Conservation (phyloP, 2,329 filamentous ascomycete species). For the Aspergillus fructus region DNA sequence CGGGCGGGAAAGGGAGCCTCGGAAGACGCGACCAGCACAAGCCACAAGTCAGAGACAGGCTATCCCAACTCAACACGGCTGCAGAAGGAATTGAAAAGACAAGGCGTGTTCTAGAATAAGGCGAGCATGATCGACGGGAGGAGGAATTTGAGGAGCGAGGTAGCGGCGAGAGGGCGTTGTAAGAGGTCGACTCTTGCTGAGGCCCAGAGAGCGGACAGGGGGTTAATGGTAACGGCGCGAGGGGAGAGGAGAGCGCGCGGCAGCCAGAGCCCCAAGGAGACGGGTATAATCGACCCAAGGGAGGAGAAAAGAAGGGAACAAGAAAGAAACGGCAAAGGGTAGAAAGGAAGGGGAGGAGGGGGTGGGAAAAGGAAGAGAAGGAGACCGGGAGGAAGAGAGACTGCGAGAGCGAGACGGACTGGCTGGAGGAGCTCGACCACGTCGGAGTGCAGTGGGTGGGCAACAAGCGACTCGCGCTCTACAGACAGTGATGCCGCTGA, state of each 20-base stretch:
- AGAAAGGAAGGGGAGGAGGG: constrained; percentile 7
- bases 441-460: neutral
- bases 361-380: constrained; percentile 6
- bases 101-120: constrained; percentile 16
- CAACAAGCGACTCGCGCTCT: neutral
- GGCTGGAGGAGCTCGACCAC: neutral
- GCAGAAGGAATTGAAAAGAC: constrained; percentile 22
- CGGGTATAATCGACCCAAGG: constrained; percentile 20
- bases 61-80: constrained; percentile 22
- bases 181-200: constrained; percentile 20
- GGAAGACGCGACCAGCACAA: constrained; percentile 22
- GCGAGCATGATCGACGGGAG: constrained; percentile 25
- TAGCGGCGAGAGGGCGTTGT: constrained; percentile 21
- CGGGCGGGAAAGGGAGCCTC: constrained; percentile 25
- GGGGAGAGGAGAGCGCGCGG: constrained; percentile 19
- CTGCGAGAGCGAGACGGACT: constrained; percentile 3
- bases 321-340: constrained; percentile 9
- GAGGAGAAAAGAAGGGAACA: constrained; percentile 16
- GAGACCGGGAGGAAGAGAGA: neutral
- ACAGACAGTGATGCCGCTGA: neutral
- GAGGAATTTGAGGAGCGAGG: constrained; percentile 10
- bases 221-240: constrained; percentile 17
- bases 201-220: constrained; percentile 27
- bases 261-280: constrained; percentile 20
- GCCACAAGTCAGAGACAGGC: constrained; percentile 10